Base-by-base conservation (phyloP, 495 filamentous ascomycete species). In the Cetradonia linearis region DNA sequence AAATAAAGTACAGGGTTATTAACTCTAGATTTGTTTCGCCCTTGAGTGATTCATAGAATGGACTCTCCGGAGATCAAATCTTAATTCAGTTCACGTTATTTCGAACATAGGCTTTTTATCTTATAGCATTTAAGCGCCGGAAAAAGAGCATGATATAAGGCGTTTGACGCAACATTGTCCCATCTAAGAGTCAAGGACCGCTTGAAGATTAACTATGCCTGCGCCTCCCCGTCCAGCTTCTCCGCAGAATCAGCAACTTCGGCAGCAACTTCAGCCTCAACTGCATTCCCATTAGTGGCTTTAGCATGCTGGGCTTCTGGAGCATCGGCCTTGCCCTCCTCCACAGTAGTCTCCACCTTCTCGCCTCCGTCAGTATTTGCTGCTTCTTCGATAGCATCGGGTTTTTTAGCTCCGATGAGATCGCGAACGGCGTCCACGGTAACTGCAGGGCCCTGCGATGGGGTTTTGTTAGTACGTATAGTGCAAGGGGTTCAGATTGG, bases 351-450 rank as follows among this genome's bases (percentile, higher is more conserved):
- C 52, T 65, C 56, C 23, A 55, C 36, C 31, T 58, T 44, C 34
- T 55, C 42, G 37, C 55, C 55, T 42, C 37, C 48, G 6, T 54
- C 63, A 47, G 20, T 38, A 5, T 53, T 55, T 27, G 42, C 46
- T 30, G 20, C 46, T 6, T 50, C 38, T 18, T 57, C 55, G 33
- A 20, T 48, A 18, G 11, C 46, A 18, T 30, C 58, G 23, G 56
- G 20, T 14, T 48, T 40, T 33, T 57, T 23, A 13, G 18, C 49
- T 28, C 34, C 47, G 25, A 63, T 57, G 44, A 78, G 59, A 59
- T 71, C 68, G 52, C 71, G 71, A 13, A 75, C 76, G 20, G 72
- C 73, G 37, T 78, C 73, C 18, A 79, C 71, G 49, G 78, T 81
- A 16, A 73, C 73, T 54, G 74, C 76, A 49, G 78, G 78, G 30